Evolutionary conservation across 2,329 filamentous ascomycete species (phyloP).

Genomic region (Diaporthe vexans): DNA sequence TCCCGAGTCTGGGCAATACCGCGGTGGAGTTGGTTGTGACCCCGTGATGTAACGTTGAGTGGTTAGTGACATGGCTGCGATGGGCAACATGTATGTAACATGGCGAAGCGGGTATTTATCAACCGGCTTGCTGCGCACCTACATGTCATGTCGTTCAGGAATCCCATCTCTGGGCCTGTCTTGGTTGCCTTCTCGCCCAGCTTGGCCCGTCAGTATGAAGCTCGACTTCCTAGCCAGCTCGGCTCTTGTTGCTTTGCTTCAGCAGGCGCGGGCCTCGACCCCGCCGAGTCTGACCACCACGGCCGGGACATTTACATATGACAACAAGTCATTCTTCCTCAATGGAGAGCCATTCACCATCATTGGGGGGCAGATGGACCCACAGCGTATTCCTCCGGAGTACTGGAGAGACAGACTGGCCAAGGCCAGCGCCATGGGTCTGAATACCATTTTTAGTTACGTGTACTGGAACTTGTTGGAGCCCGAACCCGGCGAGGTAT

Average conservation of each 20-base stretch:
- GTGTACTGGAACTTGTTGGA: constrained; percentile 66
- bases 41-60: constrained; percentile 21
- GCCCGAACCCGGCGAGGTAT: constrained; percentile 51
- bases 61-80: too few relatives aligned
- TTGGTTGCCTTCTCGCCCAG: neutral
- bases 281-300: constrained; percentile 7
- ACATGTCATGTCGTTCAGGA: too few relatives aligned
- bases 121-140: neutral
- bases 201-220: constrained; percentile 2
- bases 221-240: neutral
- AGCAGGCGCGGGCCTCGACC: neutral
- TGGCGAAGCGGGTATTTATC: constrained; percentile 7
- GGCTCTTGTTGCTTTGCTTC: neutral
- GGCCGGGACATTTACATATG: constrained; percentile 55
- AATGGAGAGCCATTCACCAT: constrained; percentile 57
- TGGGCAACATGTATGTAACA: too few relatives aligned
- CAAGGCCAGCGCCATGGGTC: constrained; percentile 61
- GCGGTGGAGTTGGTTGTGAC: neutral
- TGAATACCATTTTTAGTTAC: constrained; percentile 66
- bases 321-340: constrained; percentile 55
- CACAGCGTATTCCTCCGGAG: constrained; percentile 60
- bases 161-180: neutral
- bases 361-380: constrained; percentile 65
- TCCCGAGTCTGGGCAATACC: neutral
- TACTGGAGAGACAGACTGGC: constrained; percentile 62